Evolutionary conservation across 2,329 filamentous ascomycete genomes (phyloP).

Genomic region (Cladosporium sp.): DNA sequence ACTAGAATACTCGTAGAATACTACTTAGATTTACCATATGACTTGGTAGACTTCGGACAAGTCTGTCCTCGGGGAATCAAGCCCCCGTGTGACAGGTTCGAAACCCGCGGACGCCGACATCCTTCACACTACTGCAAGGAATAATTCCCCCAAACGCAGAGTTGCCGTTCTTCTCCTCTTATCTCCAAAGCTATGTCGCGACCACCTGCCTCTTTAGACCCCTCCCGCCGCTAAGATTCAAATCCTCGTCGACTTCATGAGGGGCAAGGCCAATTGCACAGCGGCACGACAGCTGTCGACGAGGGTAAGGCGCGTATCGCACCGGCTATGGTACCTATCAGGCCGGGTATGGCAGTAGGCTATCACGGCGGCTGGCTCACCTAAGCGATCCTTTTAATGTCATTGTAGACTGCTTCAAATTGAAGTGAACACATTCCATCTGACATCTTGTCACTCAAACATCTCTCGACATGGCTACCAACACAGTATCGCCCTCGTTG

Average conservation of each 20-base stretch:
- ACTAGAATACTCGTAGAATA: no score
- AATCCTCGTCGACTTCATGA: no score
- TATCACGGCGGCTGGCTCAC: no score
- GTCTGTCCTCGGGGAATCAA: no score
- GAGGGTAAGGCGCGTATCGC: background rate
- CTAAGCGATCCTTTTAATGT: background rate
- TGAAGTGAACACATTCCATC: background rate
- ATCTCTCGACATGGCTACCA: slow-evolving; percentile 4
- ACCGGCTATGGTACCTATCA: background rate
- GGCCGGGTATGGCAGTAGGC: background rate
- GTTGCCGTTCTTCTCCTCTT: no score
- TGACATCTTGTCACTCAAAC: background rate
- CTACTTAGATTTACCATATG: no score
- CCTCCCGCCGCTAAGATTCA: background rate
- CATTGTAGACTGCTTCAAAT: background rate
- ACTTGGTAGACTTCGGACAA: no score
- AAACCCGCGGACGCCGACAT: no score
- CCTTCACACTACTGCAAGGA: no score
- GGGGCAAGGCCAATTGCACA: background rate
- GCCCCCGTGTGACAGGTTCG: no score
- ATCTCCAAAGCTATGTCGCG: background rate
- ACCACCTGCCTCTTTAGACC: background rate
- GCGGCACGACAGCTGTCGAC: background rate
- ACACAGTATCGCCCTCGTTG: slow-evolving; percentile 19
- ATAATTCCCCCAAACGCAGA: no score